Conservation (phyloP, 345 rosid species). For the Physaria fendleri region DNA sequence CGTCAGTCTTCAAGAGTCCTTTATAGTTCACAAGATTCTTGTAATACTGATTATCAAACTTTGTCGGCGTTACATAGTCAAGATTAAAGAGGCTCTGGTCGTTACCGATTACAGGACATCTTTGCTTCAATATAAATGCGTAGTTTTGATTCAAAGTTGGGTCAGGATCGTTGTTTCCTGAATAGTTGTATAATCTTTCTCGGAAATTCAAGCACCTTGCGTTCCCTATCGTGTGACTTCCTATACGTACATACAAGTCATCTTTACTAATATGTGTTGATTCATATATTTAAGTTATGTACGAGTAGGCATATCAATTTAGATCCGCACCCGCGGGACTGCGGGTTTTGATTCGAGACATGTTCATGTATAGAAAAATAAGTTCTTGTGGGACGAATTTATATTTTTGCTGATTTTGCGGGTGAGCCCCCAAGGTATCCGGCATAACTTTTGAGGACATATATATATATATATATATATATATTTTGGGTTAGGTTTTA, state of each 20-base stretch:
- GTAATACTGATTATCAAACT: conserved; percentile 59
- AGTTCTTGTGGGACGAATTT: too few relatives aligned
- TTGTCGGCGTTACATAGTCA: conserved; percentile 48
- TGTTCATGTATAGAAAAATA: too few relatives aligned
- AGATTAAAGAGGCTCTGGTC: conserved; percentile 46
- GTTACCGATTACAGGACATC: conserved; percentile 45
- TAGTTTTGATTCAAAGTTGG: conserved; percentile 41
- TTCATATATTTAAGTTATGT: neutral
- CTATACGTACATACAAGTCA: conserved; percentile 30
- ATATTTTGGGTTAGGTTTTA: too few relatives aligned
- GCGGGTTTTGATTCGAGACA: too few relatives aligned
- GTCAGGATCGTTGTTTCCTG: conserved; percentile 49
- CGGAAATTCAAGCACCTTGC: conserved; percentile 52
- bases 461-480: too few relatives aligned
- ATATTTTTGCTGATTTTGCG: too few relatives aligned
- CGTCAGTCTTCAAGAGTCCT: conserved; percentile 57
- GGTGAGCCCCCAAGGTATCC: too few relatives aligned
- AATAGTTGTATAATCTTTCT: conserved; percentile 60
- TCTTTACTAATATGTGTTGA: neutral
- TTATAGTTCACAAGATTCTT: conserved; percentile 45
- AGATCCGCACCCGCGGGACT: too few relatives aligned
- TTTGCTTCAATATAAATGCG: conserved; percentile 35
- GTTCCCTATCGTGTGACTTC: conserved; percentile 62
- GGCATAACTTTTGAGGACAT: too few relatives aligned
- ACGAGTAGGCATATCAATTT: too few relatives aligned